A percentile compares a stretch with the other conserved stretches of the same genome.
Conservation (phyloP, 2,329 filamentous ascomycete genomes). For the Cladophialophora psammophila region DNA sequence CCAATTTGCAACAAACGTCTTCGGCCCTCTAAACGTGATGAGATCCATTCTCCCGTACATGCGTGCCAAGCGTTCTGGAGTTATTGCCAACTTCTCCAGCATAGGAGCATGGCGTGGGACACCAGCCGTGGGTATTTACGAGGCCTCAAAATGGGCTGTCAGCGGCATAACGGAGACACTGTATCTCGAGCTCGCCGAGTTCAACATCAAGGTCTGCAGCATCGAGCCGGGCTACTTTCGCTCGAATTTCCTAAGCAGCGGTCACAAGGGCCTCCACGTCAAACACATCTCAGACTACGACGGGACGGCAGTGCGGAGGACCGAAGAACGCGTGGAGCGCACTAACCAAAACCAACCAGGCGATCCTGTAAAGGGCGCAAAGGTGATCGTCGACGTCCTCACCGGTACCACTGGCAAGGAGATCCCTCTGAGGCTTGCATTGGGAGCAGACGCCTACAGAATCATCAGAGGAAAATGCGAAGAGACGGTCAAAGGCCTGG, state of each 20-base stretch:
- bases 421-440: conserved; percentile 60
- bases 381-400: conserved; percentile 63
- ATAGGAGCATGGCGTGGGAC: conserved; percentile 44
- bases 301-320: conserved; percentile 21
- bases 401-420: conserved; percentile 59
- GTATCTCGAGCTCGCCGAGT: conserved; percentile 44
- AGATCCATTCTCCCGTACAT: conserved; percentile 49
- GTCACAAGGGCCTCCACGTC: conserved; percentile 21
- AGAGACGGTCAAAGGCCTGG: conserved; percentile 53
- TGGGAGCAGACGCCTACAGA: conserved; percentile 61
- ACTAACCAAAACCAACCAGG: conserved; percentile 61
- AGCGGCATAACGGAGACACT: conserved; percentile 39
- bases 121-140: conserved; percentile 46
- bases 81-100: conserved; percentile 49
- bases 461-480: conserved; percentile 55
- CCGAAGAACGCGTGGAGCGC: conserved; percentile 19
- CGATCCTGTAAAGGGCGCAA: conserved; percentile 62
- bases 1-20: conserved; percentile 50
- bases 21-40: conserved; percentile 48
- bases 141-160: conserved; percentile 48
- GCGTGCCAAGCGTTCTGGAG: conserved; percentile 44
- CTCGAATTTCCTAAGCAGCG: conserved; percentile 28
- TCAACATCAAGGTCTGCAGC: conserved; percentile 47
- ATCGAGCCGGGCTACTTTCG: conserved; percentile 48
- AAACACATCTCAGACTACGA: conserved; percentile 31